These are phyloP conservation scores for Rhytidhysteron rufulum DNA, from an alignment of 2,329 filamentous ascomycete genomes.

Conservation along the genomic window DNA sequence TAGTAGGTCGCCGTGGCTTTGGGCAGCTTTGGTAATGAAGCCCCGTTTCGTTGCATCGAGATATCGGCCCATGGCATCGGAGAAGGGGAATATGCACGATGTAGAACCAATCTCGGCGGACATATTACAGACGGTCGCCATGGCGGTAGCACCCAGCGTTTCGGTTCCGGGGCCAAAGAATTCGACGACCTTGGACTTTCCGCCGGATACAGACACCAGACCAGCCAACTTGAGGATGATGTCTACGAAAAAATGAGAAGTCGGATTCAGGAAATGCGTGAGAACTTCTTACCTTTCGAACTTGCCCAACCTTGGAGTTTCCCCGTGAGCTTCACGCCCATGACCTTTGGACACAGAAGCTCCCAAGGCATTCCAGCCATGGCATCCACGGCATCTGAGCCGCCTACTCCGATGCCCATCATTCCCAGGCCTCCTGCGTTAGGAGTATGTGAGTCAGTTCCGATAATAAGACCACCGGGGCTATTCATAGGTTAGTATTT, in stretches of 20 bases:
- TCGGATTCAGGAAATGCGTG: no score
- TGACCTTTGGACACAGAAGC: constrained; percentile 93
- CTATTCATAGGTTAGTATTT: no score
- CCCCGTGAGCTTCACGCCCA: constrained; percentile 93
- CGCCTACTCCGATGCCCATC: constrained; percentile 92
- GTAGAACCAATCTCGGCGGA: constrained; percentile 69
- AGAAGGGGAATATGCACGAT: constrained; percentile 95
- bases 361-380: constrained; percentile 98
- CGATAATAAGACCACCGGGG: constrained; percentile 95
- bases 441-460: constrained; percentile 96
- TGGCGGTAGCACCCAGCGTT: constrained; percentile 74
- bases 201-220: constrained; percentile 95
- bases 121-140: constrained; percentile 71
- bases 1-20: constrained; percentile 79
- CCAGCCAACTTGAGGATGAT: constrained; percentile 97
- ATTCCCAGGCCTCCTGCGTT: constrained; percentile 96
- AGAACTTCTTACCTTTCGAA: constrained; percentile 69
- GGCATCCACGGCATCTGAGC: constrained; percentile 97
- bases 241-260: no score
- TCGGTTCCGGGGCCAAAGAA: constrained; percentile 72
- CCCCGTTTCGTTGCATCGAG: constrained; percentile 84
- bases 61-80: constrained; percentile 97
- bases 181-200: constrained; percentile 86
- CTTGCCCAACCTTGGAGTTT: constrained; percentile 85
- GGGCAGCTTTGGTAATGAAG: constrained; percentile 85